These are phyloP conservation scores for Microdochium nivale DNA, from an alignment of 2,329 filamentous ascomycete genomes.

Conservation along the genomic window DNA sequence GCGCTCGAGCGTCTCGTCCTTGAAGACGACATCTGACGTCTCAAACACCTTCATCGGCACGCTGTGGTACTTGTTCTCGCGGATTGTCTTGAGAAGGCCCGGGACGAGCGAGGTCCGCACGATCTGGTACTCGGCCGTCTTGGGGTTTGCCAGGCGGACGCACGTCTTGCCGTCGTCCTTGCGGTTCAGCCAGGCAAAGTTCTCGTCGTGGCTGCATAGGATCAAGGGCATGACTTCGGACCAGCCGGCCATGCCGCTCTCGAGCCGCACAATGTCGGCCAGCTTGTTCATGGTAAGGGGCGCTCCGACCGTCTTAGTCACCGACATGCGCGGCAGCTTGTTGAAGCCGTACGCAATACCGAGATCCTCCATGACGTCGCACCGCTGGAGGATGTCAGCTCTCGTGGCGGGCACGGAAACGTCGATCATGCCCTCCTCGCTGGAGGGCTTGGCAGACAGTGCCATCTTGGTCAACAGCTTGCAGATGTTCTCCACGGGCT, in stretches of 20 bases:
- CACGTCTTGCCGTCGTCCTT: conserved; percentile 64
- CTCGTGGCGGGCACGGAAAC: conserved; percentile 81
- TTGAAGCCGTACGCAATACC: conserved; percentile 98
- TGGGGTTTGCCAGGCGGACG: conserved; percentile 67
- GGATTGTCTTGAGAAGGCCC: conserved; percentile 68
- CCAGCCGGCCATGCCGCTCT: conserved; percentile 93
- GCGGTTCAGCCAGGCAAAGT: conserved; percentile 86
- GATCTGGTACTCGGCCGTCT: conserved; percentile 72
- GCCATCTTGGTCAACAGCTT: conserved; percentile 83
- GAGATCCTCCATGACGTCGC: conserved; percentile 97
- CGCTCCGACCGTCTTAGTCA: conserved; percentile 79
- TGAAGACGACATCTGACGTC: conserved; percentile 72
- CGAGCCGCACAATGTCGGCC: conserved; percentile 77
- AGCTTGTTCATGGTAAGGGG: conserved; percentile 92
- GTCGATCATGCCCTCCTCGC: conserved; percentile 62
- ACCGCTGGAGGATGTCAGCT: conserved; percentile 91
- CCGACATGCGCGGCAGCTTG: conserved; percentile 79
- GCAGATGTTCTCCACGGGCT: conserved; percentile 68
- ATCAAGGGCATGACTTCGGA: conserved; percentile 93
- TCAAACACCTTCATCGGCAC: conserved; percentile 76
- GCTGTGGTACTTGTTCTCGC: conserved; percentile 67
- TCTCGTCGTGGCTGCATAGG: conserved; percentile 95
- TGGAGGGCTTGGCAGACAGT: conserved; percentile 69
- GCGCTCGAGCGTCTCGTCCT: conserved; percentile 72
- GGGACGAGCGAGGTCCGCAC: conserved; percentile 68